phyloP scores from a whole-genome alignment of 23 red algal species.

The Chondrus crispus region DNA sequence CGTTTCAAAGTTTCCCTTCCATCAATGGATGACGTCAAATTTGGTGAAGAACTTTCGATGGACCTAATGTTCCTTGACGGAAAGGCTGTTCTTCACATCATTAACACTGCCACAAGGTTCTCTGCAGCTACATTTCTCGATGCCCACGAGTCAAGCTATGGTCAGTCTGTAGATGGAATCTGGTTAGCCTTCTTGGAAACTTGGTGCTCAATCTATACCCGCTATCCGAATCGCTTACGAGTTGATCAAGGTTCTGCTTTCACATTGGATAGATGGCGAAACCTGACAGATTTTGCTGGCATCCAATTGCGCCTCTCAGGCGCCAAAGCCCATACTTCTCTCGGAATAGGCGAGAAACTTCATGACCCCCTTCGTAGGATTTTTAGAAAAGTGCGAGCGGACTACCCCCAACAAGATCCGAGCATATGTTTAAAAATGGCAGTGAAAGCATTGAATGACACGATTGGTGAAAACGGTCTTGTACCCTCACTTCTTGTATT shows the following conservation, averaged over 20 bases:
- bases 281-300: not conserved
- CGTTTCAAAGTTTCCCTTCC: not conserved
- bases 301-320: not conserved
- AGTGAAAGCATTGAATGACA: constrained; percentile 23
- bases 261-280: not conserved
- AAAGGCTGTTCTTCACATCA: not conserved
- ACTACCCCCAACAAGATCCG: not conserved
- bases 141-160: not conserved
- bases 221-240: constrained; percentile 15
- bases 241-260: not conserved
- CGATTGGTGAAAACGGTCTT: constrained; percentile 4
- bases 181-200: constrained; percentile 22
- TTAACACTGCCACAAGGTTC: not conserved
- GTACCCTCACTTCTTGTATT: constrained; percentile 25
- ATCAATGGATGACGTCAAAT: not conserved
- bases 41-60: constrained; percentile 17
- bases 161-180: not conserved
- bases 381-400: not conserved
- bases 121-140: not conserved
- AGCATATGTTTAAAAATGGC: not conserved
- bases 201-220: not conserved
- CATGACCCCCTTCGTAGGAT: not conserved
- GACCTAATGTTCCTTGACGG: not conserved
- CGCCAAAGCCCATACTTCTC: not conserved
- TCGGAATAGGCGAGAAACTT: not conserved